Evolutionary conservation across 192 early-diverging fungal genomes (phyloP).

Genomic region (Entophlyctis luteolus): DNA sequence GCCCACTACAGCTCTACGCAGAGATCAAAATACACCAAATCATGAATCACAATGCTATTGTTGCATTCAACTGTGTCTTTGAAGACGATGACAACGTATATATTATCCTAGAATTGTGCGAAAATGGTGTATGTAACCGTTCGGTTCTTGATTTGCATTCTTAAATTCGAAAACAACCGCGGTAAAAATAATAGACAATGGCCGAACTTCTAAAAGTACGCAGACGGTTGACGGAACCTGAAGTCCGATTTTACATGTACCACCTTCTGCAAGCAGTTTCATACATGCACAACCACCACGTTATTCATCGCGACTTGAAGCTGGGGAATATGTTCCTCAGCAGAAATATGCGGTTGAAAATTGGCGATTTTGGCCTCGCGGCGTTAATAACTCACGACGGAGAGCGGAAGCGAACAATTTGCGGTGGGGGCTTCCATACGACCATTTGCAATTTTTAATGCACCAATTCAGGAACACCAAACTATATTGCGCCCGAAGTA

Average conservation of each 20-base stretch:
- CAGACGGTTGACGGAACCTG: slow-evolving; percentile 79
- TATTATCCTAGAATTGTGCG: slow-evolving; percentile 88
- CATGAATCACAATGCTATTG: slow-evolving; percentile 74
- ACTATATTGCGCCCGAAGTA: slow-evolving; percentile 96
- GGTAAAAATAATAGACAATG: slow-evolving; percentile 61
- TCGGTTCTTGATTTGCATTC: background rate
- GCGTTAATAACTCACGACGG: slow-evolving; percentile 69
- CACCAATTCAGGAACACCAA: slow-evolving; percentile 94
- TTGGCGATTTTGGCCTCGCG: slow-evolving; percentile 95
- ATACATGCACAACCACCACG: slow-evolving; percentile 73
- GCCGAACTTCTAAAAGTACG: slow-evolving; percentile 75
- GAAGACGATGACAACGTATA: slow-evolving; percentile 86
- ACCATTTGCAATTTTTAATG: slow-evolving; percentile 9
- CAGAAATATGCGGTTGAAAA: slow-evolving; percentile 75
- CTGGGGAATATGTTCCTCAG: slow-evolving; percentile 89
- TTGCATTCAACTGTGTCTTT: slow-evolving; percentile 75
- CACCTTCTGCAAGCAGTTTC: slow-evolving; percentile 75
- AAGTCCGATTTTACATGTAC: slow-evolving; percentile 80
- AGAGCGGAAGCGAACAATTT: slow-evolving; percentile 66
- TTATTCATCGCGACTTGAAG: slow-evolving; percentile 95
- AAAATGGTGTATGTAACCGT: slow-evolving; percentile 60
- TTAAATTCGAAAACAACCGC: background rate
- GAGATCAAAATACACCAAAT: slow-evolving; percentile 77
- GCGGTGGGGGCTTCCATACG: background rate
- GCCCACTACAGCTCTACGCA: slow-evolving; percentile 54